A percentile compares a stretch with the other conserved stretches of the same genome.
phyloP scores from a whole-genome alignment of 2,329 filamentous ascomycete genomes.

The Cytospora chrysosperma region DNA sequence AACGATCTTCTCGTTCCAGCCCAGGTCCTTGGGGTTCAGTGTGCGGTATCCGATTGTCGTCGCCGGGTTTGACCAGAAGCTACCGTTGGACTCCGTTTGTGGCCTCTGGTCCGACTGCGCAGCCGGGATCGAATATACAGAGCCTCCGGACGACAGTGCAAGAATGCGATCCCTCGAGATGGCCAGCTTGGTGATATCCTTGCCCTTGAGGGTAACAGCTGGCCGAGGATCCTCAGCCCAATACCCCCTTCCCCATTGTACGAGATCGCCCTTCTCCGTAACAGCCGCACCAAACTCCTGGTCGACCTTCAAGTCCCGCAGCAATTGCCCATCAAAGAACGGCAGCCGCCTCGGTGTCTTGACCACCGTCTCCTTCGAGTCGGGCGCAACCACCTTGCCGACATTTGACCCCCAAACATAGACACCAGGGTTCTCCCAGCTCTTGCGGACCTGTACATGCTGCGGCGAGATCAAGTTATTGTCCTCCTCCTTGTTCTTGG shows the following conservation, averaged over 20 bases:
- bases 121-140: constrained; percentile 81
- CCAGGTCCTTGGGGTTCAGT: constrained; percentile 63
- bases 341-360: constrained; percentile 76
- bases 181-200: constrained; percentile 72
- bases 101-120: constrained; percentile 67
- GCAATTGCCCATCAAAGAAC: constrained; percentile 80
- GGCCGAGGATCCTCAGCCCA: constrained; percentile 64
- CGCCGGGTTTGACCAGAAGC: constrained; percentile 62
- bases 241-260: constrained; percentile 88
- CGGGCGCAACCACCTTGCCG: constrained; percentile 81
- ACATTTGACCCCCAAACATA: constrained; percentile 92
- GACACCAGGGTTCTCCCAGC: constrained; percentile 79
- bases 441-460: constrained; percentile 82
- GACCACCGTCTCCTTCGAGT: constrained; percentile 72
- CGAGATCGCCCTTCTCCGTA: constrained; percentile 79
- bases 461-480: constrained; percentile 78
- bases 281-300: constrained; percentile 81
- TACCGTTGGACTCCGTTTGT: constrained; percentile 48
- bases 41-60: constrained; percentile 65
- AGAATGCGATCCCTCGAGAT: constrained; percentile 83
- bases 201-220: constrained; percentile 72
- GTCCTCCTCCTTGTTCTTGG: constrained; percentile 66
- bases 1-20: constrained; percentile 69
- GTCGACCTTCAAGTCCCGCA: constrained; percentile 86
- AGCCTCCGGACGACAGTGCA: constrained; percentile 70